Evolutionary conservation across 441 rosid species (phyloP).

Genomic region (Populus hybrid): DNA sequence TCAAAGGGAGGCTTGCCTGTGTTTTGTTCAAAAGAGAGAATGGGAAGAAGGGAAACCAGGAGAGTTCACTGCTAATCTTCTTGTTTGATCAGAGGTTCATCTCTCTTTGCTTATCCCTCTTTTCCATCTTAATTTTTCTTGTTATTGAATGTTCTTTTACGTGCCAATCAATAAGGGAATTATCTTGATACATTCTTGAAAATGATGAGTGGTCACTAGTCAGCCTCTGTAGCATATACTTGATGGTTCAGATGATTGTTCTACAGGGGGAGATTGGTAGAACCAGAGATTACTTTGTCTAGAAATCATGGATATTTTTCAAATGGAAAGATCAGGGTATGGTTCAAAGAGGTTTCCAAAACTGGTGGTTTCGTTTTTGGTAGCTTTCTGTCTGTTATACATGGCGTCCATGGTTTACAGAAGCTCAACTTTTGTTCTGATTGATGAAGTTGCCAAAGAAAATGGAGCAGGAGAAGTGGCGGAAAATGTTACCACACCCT

Average conservation of each 20-base stretch:
- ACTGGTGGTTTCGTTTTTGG: background rate
- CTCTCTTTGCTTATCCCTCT: background rate
- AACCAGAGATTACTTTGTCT: background rate
- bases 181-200: background rate
- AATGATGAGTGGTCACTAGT: background rate
- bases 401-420: background rate
- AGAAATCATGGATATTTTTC: background rate
- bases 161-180: background rate
- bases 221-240: background rate
- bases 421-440: background rate
- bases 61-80: background rate
- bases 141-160: background rate
- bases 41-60: background rate
- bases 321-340: background rate
- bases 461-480: background rate
- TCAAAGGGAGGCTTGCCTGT: background rate
- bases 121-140: background rate
- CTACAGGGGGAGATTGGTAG: background rate
- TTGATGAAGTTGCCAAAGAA: background rate
- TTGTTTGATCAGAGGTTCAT: background rate
- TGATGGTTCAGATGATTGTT: background rate
- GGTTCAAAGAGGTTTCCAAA: background rate
- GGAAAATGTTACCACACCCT: background rate
- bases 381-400: background rate
- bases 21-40: background rate